Percentiles rank a stretch among this genome's conserved stretches.
Conservation (phyloP, 768 basidiomycete genomes). For the Lactarius evosmus region DNA sequence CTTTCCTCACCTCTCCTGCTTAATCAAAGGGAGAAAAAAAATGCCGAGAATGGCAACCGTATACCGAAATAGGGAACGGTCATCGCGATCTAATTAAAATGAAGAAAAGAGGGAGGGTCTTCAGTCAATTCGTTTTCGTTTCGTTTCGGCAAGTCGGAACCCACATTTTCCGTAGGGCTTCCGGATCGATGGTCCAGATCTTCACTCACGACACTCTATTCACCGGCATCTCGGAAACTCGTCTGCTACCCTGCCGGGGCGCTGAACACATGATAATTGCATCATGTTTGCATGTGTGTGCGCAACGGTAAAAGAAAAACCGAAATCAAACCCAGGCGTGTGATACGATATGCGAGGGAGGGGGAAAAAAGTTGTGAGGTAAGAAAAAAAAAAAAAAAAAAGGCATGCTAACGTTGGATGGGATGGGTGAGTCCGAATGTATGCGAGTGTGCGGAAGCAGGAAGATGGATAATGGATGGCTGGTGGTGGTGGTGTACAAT, state of each 20-base stretch:
- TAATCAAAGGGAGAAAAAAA: background rate
- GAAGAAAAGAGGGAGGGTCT: background rate
- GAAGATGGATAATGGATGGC: constrained; percentile 16
- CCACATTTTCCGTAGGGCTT: constrained; percentile 8
- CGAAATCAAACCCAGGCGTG: constrained; percentile 16
- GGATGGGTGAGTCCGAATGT: constrained; percentile 29
- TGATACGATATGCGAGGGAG: constrained; percentile 20
- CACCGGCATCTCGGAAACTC: constrained; percentile 24
- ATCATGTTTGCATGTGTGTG: constrained; percentile 26
- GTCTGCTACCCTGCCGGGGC: constrained; percentile 3
- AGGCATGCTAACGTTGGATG: constrained; percentile 24
- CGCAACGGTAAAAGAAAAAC: constrained; percentile 5
- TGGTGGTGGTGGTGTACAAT: constrained; percentile 25
- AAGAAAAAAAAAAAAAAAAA: constrained; percentile 15
- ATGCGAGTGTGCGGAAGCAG: constrained; percentile 19
- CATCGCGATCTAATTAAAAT: constrained; percentile 20
- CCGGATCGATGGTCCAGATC: constrained; percentile 13
- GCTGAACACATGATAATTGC: constrained; percentile 24
- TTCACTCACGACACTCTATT: constrained; percentile 23
- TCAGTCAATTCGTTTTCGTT: background rate
- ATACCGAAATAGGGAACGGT: constrained; percentile 17
- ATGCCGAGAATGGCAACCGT: constrained; percentile 18
- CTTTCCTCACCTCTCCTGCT: background rate
- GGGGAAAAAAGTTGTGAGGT: background rate
- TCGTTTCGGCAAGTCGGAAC: constrained; percentile 15